Evolutionary conservation across 257 asterid genomes (phyloP).

Genomic region (Scutellaria baicalensis): DNA sequence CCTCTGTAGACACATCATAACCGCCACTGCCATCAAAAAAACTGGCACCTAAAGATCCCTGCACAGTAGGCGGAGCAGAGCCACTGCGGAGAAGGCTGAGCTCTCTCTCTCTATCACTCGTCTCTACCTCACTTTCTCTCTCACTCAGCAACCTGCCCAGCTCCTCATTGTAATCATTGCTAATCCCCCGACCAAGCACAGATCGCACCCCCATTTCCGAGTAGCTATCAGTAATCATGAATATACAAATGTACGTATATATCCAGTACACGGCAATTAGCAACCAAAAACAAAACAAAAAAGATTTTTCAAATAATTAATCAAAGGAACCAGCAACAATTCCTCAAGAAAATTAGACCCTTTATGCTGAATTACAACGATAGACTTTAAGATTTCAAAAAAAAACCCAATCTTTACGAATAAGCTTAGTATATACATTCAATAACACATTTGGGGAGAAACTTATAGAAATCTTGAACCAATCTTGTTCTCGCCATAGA

Average conservation of each 20-base stretch:
- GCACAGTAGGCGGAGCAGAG: slow-evolving; percentile 62
- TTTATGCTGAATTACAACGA: not conserved
- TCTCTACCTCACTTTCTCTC: slow-evolving; percentile 28
- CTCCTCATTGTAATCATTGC: slow-evolving; percentile 42
- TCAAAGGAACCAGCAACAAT: not conserved
- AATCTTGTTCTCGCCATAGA: not conserved
- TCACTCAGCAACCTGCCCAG: slow-evolving; percentile 40
- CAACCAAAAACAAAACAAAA: not conserved
- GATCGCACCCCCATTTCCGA: slow-evolving; percentile 43
- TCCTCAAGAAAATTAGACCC: not conserved
- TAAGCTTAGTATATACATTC: not conserved
- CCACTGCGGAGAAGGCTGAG: slow-evolving; percentile 53
- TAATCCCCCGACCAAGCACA: slow-evolving; percentile 17
- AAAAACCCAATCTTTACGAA: slow-evolving; percentile 9
- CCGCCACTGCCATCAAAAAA: slow-evolving; percentile 19
- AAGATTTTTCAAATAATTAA: not conserved
- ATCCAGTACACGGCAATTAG: not conserved
- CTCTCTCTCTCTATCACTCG: slow-evolving; percentile 43
- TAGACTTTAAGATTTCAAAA: not conserved
- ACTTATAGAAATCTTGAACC: not conserved
- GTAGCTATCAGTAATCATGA: slow-evolving; percentile 39
- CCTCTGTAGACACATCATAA: slow-evolving; percentile 39
- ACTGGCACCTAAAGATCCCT: slow-evolving; percentile 39
- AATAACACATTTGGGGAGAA: not conserved
- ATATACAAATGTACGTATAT: slow-evolving; percentile 6